A percentile compares a stretch with the other conserved stretches of the same genome.
Evolutionary conservation across 2,329 filamentous ascomycete genomes (phyloP).

Genomic region (Pseudocercospora ulei): DNA sequence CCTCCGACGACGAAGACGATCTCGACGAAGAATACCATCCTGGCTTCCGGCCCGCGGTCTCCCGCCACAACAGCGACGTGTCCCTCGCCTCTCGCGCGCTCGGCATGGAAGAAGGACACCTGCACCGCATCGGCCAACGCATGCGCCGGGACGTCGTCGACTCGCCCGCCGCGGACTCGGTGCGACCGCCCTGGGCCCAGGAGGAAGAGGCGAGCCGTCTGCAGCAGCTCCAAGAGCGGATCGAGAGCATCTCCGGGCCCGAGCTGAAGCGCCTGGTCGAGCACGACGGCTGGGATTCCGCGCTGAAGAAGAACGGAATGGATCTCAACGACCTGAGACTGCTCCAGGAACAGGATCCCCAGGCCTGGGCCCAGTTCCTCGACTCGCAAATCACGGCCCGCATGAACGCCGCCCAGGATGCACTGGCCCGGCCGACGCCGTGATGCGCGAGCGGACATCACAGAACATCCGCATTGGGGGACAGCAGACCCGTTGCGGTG

Average conservation of each 20-base stretch:
- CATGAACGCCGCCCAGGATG: constrained; percentile 26
- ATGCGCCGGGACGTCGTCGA: constrained; percentile 55
- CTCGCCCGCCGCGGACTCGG: constrained; percentile 31
- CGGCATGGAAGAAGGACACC: constrained; percentile 58
- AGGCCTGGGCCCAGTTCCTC: constrained; percentile 33
- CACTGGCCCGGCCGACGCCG: constrained; percentile 1
- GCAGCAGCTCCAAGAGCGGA: constrained; percentile 36
- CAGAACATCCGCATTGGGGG: too few species aligned
- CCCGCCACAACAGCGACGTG: constrained; percentile 56
- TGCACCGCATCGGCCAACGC: constrained; percentile 59
- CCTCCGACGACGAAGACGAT: constrained; percentile 30
- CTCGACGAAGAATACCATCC: constrained; percentile 31
- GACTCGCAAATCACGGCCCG: constrained; percentile 34
- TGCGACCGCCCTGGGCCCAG: constrained; percentile 22
- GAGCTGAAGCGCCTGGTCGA: constrained; percentile 56
- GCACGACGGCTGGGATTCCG: constrained; percentile 48
- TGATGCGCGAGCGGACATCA: too few species aligned
- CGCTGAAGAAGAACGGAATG: constrained; percentile 53
- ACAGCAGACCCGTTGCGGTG: constrained; percentile 3
- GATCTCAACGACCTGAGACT: constrained; percentile 58
- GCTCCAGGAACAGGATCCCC: constrained; percentile 43
- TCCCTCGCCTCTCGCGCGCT: constrained; percentile 56
- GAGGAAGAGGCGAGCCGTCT: constrained; percentile 33
- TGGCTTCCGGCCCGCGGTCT: constrained; percentile 37
- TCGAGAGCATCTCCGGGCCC: constrained; percentile 48